Base-by-base conservation (phyloP, 2,329 filamentous ascomycete genomes). In the Ophiostoma novo-ulmi region DNA sequence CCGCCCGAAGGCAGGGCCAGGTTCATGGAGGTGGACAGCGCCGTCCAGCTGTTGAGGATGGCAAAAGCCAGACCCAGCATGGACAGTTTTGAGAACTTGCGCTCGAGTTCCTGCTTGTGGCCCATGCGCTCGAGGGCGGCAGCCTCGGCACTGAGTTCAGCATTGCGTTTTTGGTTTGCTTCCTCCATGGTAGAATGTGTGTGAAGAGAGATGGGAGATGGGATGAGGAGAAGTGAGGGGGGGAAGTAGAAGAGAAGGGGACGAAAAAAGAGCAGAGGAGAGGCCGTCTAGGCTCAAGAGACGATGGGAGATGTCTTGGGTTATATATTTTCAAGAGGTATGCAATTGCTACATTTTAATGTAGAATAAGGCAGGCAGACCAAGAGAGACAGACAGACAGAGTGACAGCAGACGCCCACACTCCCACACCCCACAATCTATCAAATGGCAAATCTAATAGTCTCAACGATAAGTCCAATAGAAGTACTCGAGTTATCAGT, bases 1-100 rank as follows among this genome's bases (percentile, higher is more conserved):
- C 91, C 91, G 61, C 91, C 91, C 17, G 87, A 90, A 0, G 91
- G 89, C 41, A 94, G 81, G 26, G 82, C 82, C 13, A 84, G 77
- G 17, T 77, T 78, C 70, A 85, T 80, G 13, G 82, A 83, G 3
- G 82, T 81, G 8, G 82, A 80, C 65, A 84, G 78, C 6, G 83
- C 83, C 0, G 82, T 84, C 82, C 82, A 84, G 70, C 80, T 82
- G 78, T 84, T 84, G 73, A 84, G 80, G 68, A 84, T 83, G 72
- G 82, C 81, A 71, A 84, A 83, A 10, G 81, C 82, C 35, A 84
- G 79, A 10, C 82, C 82, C 3, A 84, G 78, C 79, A 84, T 83
- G 55, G 79, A 83, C 4, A 83, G 70, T 75, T 80, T 80, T 71
- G 81, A 83, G 72, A 85, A 85, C 76, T 83, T 84, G 67, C 84